Conservation (phyloP, 192 early-diverging fungal species). For the Linderina pennispora region DNA sequence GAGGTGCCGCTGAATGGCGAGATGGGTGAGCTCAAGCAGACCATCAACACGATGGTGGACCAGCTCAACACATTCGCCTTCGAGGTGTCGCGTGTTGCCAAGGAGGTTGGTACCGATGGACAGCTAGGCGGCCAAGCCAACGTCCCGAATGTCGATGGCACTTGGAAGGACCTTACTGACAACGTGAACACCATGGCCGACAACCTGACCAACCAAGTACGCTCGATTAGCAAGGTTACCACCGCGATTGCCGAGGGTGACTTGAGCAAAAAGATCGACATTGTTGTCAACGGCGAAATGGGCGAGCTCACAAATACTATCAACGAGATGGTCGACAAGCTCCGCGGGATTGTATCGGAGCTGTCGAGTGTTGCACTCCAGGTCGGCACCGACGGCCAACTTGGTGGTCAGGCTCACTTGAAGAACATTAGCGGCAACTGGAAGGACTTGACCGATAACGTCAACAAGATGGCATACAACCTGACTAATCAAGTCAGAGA, state of each 20-base stretch:
- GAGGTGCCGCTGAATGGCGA: constrained; percentile 46
- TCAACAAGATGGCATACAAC: constrained; percentile 54
- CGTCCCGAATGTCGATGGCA: constrained; percentile 30
- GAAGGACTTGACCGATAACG: constrained; percentile 53
- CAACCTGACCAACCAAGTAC: constrained; percentile 52
- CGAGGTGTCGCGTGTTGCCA: constrained; percentile 58
- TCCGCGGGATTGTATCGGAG: constrained; percentile 50
- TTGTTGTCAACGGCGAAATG: constrained; percentile 48
- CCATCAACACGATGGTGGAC: constrained; percentile 48
- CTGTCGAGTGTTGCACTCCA: constrained; percentile 59
- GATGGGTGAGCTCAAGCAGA: constrained; percentile 45
- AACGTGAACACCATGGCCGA: constrained; percentile 57
- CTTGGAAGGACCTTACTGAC: constrained; percentile 52
- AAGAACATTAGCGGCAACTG: constrained; percentile 45
- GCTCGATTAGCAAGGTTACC: constrained; percentile 50
- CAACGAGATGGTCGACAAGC: constrained; percentile 53
- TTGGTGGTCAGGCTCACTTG: constrained; percentile 53
- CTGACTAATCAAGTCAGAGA: constrained; percentile 49
- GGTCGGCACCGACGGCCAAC: constrained; percentile 58
- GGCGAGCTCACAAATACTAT: constrained; percentile 47
- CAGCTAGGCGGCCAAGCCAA: constrained; percentile 59
- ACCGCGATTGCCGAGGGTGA: constrained; percentile 51
- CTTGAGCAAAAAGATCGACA: constrained; percentile 45
- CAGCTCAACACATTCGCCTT: constrained; percentile 48
- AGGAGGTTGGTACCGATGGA: constrained; percentile 58